Percentiles rank a stretch among this genome's conserved stretches.
These are phyloP conservation scores for Venturia nashicola DNA, from an alignment of 2,329 filamentous ascomycete species.

Conservation along the genomic window DNA sequence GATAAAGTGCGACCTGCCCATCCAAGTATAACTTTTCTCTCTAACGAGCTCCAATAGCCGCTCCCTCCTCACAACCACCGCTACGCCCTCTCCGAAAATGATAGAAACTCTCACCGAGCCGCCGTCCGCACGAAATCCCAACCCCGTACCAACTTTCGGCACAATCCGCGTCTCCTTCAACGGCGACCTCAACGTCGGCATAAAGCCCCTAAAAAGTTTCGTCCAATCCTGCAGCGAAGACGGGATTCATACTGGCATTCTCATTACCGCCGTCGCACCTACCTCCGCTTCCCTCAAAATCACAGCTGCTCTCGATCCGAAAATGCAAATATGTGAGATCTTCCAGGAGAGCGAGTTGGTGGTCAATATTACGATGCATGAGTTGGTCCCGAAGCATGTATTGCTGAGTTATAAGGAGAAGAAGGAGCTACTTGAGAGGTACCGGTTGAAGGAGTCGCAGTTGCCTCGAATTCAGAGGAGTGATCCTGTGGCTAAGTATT, in stretches of 20 bases:
- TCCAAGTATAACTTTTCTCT: not conserved
- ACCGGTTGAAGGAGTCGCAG: constrained; percentile 95
- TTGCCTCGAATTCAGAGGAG: constrained; percentile 81
- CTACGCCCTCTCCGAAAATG: constrained; percentile 74
- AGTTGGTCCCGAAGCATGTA: constrained; percentile 89
- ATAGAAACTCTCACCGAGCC: constrained; percentile 69
- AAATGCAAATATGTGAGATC: constrained; percentile 62
- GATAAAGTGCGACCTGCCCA: constrained; percentile 44
- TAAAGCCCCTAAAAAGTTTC: constrained; percentile 85
- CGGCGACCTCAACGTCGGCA: constrained; percentile 65
- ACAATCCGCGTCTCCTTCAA: constrained; percentile 92
- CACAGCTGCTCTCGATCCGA: constrained; percentile 63
- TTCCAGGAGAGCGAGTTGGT: constrained; percentile 93
- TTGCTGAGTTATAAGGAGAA: constrained; percentile 87
- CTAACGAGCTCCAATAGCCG: constrained; percentile 43
- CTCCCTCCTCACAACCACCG: constrained; percentile 74
- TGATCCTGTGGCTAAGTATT: constrained; percentile 85
- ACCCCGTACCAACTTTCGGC: constrained; percentile 61
- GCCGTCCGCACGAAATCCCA: constrained; percentile 54
- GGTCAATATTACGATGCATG: constrained; percentile 97
- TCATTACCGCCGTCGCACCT: constrained; percentile 72
- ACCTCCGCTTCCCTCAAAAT: constrained; percentile 81
- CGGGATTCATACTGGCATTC: constrained; percentile 75
- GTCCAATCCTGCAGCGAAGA: constrained; percentile 68
- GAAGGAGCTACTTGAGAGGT: constrained; percentile 69